Base-by-base conservation (phyloP, 208 protist species). In the Blastocrithidia nonstop region DNA sequence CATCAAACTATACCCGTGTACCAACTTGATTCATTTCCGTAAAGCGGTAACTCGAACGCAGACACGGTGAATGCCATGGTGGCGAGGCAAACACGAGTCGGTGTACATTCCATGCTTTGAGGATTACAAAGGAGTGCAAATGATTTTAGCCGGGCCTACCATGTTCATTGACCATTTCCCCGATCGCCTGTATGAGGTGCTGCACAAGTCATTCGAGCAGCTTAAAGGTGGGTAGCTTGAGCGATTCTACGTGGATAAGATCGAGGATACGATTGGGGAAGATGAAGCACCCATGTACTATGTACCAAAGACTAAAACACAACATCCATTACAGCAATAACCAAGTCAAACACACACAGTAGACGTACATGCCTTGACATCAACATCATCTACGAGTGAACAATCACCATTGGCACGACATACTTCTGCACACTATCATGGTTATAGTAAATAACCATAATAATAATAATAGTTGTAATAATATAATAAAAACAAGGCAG, bases 101-200 rank as follows among this genome's bases (percentile, higher is more conserved):
- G 58, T 85, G 20, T 88, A 74, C 45, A 56, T 77, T 7, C 83
- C 83, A 2, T 45, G 50, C 26, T 57, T 88, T 28, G 64, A 53
- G 4, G 61, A 65, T 17, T 53, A 59, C 6, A 41, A 63, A 25
- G 78, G 73, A 45, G 63, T 88, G 42, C 78, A 92, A 54, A 66
- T 71, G 42, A 24, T 92, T 1, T 40, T 85, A 15, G 70, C 67
- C 32, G 54, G 72, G 0, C 64, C 75, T 9, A 75, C 65, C 20
- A 92, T 92, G 83, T 76, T 88, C 23, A 56, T 49, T 0, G 78
- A 92, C 58, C 83, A 92, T 58, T 79, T 92, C 49, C 83, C 83
- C n/a, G 78, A 92, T 50, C 63, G 64, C 11, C 46, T 88, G n/a
- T 82, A 61, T 45, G 36, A 50, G 11, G 60, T 73, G 3, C 54